Conservation (phyloP, 805 yeast genomes). For the Hanseniaspora nectarophila region DNA sequence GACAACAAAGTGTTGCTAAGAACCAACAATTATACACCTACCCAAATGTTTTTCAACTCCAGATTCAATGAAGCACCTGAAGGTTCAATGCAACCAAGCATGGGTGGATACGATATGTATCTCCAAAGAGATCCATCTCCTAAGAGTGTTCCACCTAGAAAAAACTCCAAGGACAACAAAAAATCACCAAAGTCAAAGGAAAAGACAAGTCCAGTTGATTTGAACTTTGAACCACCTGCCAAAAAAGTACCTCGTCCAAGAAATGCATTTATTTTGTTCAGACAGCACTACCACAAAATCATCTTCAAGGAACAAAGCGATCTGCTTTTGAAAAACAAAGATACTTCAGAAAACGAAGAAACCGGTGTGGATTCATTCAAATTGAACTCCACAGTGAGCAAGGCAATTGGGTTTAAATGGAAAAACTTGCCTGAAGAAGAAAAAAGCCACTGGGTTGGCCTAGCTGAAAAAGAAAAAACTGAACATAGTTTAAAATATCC, state of each 20-base stretch:
- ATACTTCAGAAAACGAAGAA: neutral
- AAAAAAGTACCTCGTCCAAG: constrained; percentile 61
- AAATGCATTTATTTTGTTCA: constrained; percentile 73
- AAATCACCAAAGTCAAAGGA: neutral
- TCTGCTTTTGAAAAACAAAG: neutral
- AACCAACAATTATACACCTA: neutral
- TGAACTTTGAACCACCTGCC: constrained; percentile 6
- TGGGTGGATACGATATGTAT: neutral
- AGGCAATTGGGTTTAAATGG: constrained; percentile 44
- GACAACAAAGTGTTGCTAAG: neutral
- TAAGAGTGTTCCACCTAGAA: no score
- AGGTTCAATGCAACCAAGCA: neutral
- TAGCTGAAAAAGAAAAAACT: constrained; percentile 74
- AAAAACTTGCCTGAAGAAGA: constrained; percentile 38
- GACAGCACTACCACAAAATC: constrained; percentile 65
- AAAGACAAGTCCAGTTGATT: neutral
- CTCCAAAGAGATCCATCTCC: neutral
- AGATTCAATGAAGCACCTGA: neutral
- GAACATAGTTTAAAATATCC: constrained; percentile 77
- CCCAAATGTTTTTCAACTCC: neutral
- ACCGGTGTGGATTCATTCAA: constrained; percentile 32
- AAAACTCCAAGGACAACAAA: neutral
- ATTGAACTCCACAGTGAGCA: constrained; percentile 34
- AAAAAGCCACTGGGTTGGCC: constrained; percentile 64
- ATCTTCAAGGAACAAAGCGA: constrained; percentile 11